These are phyloP conservation scores for Gossypium sturtianum DNA, from an alignment of 345 rosid species.

Conservation along the genomic window DNA sequence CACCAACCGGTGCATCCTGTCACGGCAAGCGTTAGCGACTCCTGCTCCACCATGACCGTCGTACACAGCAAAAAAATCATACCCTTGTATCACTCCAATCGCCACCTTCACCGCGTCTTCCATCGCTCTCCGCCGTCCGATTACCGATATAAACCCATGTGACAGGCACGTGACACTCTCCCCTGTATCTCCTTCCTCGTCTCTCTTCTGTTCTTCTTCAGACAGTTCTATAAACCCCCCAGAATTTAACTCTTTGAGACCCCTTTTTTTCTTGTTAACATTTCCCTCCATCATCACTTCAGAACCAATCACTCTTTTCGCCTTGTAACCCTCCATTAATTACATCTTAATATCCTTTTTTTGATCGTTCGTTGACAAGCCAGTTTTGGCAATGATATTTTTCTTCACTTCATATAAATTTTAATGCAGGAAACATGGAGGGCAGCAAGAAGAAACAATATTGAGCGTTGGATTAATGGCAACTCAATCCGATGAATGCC, in stretches of 20 bases:
- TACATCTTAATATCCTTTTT: not conserved
- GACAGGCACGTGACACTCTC: slow-evolving; percentile 13
- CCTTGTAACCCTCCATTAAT: not conserved
- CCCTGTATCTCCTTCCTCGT: not conserved
- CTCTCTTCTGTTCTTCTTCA: not conserved
- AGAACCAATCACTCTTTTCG: not conserved
- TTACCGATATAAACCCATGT: slow-evolving; percentile 44
- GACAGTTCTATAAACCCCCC: not conserved
- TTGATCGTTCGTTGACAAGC: not conserved
- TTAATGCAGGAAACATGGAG: not conserved
- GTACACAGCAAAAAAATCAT: slow-evolving; percentile 54
- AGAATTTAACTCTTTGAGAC: not conserved
- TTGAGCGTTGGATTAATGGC: not conserved
- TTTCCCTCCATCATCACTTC: not conserved
- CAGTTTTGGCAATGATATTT: not conserved
- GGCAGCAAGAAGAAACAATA: not conserved
- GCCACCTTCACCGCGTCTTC: slow-evolving; percentile 53
- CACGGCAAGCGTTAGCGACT: slow-evolving; percentile 55
- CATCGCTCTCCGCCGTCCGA: slow-evolving; percentile 59
- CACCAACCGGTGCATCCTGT: slow-evolving; percentile 42
- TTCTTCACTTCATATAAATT: too few relatives aligned
- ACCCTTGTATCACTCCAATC: slow-evolving; percentile 20
- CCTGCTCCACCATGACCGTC: slow-evolving; percentile 63
- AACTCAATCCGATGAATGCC: not conserved
- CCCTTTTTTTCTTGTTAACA: not conserved